Percentiles rank a stretch among this genome's conserved stretches.
Conservation (phyloP, 352 stramenopile genomes). For the Phytophthora pseudosyringae region DNA sequence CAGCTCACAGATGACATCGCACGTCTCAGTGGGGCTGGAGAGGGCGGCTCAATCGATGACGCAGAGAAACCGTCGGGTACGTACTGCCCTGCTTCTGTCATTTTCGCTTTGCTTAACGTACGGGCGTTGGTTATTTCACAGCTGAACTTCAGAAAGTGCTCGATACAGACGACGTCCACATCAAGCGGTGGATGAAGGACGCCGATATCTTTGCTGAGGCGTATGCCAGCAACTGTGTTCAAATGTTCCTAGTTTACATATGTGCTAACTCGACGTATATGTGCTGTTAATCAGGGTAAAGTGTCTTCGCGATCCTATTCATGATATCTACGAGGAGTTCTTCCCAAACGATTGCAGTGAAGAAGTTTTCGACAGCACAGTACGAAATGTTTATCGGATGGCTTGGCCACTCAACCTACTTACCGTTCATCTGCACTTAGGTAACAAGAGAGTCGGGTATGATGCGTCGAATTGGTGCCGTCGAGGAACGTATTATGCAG, state of each 20-base stretch:
- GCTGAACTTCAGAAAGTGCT: slow-evolving; percentile 61
- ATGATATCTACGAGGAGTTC: slow-evolving; percentile 59
- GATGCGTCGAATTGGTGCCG: slow-evolving; percentile 58
- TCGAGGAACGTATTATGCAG: slow-evolving; percentile 74
- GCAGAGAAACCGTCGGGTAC: slow-evolving; percentile 55
- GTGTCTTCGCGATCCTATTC: slow-evolving; percentile 57
- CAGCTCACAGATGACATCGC: slow-evolving; percentile 67
- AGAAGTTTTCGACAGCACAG: slow-evolving; percentile 50
- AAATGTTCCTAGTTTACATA: background rate
- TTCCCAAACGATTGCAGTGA: slow-evolving; percentile 49
- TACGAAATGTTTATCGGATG: slow-evolving; percentile 9
- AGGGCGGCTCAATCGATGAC: slow-evolving; percentile 38
- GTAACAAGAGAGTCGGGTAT: slow-evolving; percentile 22
- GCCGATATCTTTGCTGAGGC: slow-evolving; percentile 56
- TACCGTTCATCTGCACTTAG: slow-evolving; percentile 3
- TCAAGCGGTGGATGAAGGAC: slow-evolving; percentile 55
- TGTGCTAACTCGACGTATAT: background rate
- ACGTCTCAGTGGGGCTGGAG: slow-evolving; percentile 51
- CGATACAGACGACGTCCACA: slow-evolving; percentile 53
- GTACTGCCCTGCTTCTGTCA: background rate
- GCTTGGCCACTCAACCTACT: background rate
- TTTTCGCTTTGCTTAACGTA: slow-evolving; percentile 3
- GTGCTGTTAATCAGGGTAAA: slow-evolving; percentile 40
- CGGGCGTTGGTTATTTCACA: background rate
- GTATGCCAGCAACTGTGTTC: slow-evolving; percentile 30